Base-by-base conservation (phyloP, 108 stramenopile genomes). In the Nitzschia sp. region DNA sequence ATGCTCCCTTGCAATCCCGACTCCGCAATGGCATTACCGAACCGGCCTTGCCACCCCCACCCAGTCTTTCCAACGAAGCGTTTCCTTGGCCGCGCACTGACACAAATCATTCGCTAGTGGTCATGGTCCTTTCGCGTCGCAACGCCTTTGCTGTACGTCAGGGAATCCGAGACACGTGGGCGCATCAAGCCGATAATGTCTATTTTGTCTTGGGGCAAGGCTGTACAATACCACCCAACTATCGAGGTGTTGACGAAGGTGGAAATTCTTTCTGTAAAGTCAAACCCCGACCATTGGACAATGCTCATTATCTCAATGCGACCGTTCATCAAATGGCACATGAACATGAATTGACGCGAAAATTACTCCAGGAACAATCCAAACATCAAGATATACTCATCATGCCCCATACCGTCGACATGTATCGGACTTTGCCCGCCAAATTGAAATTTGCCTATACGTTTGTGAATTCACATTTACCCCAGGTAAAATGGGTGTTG, bases 141-240 rank as follows among this genome's bases (percentile, higher is more conserved):
- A 45, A 70, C 18, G 34, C 29, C n/a, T 76, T 70, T 42, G 33
- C 30, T 8, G 30, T 21, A 26, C 75, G 75, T 42, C 32, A 63
- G 34, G 35, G 48, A 13, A 71, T 76, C 32, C 75, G 75, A 18
- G 31, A 63, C 11, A 70, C 75, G 26, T 76, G 75, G 75, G 75
- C 68, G 34, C 21, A n/a, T 1, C 33, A 76, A 29, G 31, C 46
- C n/a, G 17, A 36, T n/a, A 64, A 70, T 56, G 60, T 76, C 15
- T 70, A 64, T 18, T 76, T 76, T 48, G 75, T 76, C 15, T 18
- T 76, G 2, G 75, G 75, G 17, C 33, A 54, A 64, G 26, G 21
- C 18, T 66, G 73, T 49, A 15, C 56, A 1, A 59, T 66, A 5
- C 73, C 64, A 6, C 15, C 30, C 32, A n/a, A 21, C 30, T 57